phyloP scores from a whole-genome alignment of 495 filamentous ascomycete genomes.

The Neurospora sp. region DNA sequence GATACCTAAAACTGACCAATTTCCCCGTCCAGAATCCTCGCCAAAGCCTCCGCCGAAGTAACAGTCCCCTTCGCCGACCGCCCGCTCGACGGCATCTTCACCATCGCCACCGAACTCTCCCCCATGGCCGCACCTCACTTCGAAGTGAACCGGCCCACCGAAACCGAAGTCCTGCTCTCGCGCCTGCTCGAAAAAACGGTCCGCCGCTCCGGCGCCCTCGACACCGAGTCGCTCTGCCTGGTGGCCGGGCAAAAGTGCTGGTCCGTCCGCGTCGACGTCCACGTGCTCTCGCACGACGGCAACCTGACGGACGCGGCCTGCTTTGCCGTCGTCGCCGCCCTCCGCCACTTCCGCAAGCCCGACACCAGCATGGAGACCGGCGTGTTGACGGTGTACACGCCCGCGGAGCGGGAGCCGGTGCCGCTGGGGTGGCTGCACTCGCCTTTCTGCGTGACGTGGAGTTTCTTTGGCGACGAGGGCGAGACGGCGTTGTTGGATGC shows the following conservation, averaged over 20 bases:
- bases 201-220: constrained; percentile 79
- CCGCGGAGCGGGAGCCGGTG: constrained; percentile 82
- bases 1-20: not conserved
- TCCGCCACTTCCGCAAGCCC: constrained; percentile 81
- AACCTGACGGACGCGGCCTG: constrained; percentile 77
- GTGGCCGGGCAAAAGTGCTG: constrained; percentile 84
- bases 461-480: constrained; percentile 56
- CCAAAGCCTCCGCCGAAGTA: constrained; percentile 79
- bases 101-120: constrained; percentile 77
- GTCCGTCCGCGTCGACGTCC: constrained; percentile 78
- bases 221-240: constrained; percentile 92
- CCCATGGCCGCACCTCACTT: constrained; percentile 90
- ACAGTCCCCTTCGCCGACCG: constrained; percentile 74
- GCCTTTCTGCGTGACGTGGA: constrained; percentile 79
- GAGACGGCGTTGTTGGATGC: constrained; percentile 65
- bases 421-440: constrained; percentile 80
- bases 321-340: constrained; percentile 73
- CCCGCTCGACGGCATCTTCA: constrained; percentile 90
- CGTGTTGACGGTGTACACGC: constrained; percentile 65
- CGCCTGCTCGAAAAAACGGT: constrained; percentile 86
- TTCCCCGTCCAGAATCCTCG: constrained; percentile 52
- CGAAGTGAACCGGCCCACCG: constrained; percentile 72
- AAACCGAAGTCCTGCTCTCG: constrained; percentile 73
- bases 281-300: constrained; percentile 82
- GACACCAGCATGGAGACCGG: constrained; percentile 79